Conservation (phyloP, 2,329 filamentous ascomycete species). For the Penicillium sp. region DNA sequence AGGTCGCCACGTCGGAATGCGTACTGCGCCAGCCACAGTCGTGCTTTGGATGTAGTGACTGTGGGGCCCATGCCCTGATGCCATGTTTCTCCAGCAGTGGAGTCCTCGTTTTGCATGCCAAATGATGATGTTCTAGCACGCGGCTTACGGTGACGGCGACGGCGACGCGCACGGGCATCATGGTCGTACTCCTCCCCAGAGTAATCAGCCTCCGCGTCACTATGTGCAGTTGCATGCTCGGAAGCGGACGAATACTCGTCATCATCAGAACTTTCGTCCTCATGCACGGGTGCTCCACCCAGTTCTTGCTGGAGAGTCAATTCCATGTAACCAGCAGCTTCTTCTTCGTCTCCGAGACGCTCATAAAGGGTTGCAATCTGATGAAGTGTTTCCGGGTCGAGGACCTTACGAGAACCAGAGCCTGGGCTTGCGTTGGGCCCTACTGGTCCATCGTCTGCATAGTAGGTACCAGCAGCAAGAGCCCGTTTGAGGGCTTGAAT, state of each 20-base stretch:
- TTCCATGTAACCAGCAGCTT: slow-evolving; percentile 93
- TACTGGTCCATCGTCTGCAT: slow-evolving; percentile 48
- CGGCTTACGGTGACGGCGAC: slow-evolving; percentile 44
- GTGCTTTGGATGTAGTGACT: slow-evolving; percentile 82
- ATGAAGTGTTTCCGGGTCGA: slow-evolving; percentile 87
- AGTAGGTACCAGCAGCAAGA: slow-evolving; percentile 80
- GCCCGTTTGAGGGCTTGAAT: slow-evolving; percentile 95
- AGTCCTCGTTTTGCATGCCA: slow-evolving; percentile 35
- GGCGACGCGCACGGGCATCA: slow-evolving; percentile 64
- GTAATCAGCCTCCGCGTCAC: slow-evolving; percentile 35
- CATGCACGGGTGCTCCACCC: slow-evolving; percentile 51
- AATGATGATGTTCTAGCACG: slow-evolving; percentile 30
- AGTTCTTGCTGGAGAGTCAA: slow-evolving; percentile 90
- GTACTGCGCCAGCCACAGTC: slow-evolving; percentile 87
- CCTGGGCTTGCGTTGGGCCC: slow-evolving; percentile 19
- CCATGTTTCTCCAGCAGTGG: slow-evolving; percentile 36
- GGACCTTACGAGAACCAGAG: slow-evolving; percentile 48
- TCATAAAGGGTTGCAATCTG: slow-evolving; percentile 91
- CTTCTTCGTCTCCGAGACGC: slow-evolving; percentile 68
- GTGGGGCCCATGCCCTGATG: slow-evolving; percentile 73
- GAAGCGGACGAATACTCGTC: slow-evolving; percentile 36
- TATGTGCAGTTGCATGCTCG: slow-evolving; percentile 32
- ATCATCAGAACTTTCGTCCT: slow-evolving; percentile 23
- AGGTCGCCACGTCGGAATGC: slow-evolving; percentile 75
- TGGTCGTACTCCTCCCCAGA: slow-evolving; percentile 30